Conservation (phyloP, 1,139 yeast species). For the Starmera stellimalicola region DNA sequence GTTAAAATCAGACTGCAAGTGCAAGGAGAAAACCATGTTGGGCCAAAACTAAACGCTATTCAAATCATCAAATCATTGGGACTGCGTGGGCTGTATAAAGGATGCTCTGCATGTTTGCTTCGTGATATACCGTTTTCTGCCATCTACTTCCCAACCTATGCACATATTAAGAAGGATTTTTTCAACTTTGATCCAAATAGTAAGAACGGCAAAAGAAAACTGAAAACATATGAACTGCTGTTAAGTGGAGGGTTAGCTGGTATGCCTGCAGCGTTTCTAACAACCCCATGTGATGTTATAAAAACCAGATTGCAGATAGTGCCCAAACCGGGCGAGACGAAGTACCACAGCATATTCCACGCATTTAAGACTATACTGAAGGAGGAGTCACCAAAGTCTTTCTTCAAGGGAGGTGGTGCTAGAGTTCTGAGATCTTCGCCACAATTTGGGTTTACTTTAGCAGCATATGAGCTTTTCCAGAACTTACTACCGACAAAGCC, state of each 20-base stretch:
- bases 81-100: constrained; percentile 77
- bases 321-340: constrained; percentile 65
- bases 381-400: constrained; percentile 76
- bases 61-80: constrained; percentile 77
- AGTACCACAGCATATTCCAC: constrained; percentile 67
- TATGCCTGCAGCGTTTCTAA: constrained; percentile 93
- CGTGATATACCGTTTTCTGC: constrained; percentile 98
- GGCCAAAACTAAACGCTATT: constrained; percentile 40
- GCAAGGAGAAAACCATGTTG: constrained; percentile 59
- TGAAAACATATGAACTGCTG: constrained; percentile 77
- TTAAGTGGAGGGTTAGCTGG: constrained; percentile 94
- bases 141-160: constrained; percentile 94
- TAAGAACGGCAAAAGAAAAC: constrained; percentile 32
- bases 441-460: constrained; percentile 94
- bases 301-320: constrained; percentile 92
- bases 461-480: constrained; percentile 86
- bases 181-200: constrained; percentile 75
- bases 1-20: constrained; percentile 93
- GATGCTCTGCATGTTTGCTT: constrained; percentile 83
- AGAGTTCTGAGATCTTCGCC: constrained; percentile 94
- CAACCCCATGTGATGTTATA: constrained; percentile 95
- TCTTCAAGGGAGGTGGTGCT: constrained; percentile 95
- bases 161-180: constrained; percentile 75
- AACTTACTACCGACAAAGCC: constrained; percentile 34
- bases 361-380: constrained; percentile 64